Evolutionary conservation across 2,329 filamentous ascomycete genomes (phyloP).

Genomic region (Myriosclerotinia scirpicola): DNA sequence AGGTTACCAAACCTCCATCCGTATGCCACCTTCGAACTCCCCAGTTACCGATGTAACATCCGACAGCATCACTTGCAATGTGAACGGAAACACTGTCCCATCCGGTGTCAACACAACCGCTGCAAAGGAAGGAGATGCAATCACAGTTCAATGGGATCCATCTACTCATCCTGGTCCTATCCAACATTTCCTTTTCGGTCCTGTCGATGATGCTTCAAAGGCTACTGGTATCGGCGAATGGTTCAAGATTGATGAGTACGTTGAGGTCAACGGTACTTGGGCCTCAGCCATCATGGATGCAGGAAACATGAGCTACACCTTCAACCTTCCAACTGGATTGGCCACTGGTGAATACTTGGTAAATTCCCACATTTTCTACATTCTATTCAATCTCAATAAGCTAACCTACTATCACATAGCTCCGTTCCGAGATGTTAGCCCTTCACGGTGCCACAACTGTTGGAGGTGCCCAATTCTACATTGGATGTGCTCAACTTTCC

Average conservation of each 20-base stretch:
- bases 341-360: conserved; percentile 34
- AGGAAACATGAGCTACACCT: conserved; percentile 34
- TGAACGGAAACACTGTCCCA: conserved; percentile 41
- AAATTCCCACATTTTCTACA: neutral
- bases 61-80: conserved; percentile 52
- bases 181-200: conserved; percentile 44
- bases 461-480: conserved; percentile 35
- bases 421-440: conserved; percentile 35
- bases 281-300: conserved; percentile 38
- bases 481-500: conserved; percentile 34
- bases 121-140: conserved; percentile 41
- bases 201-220: conserved; percentile 35
- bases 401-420: conserved; percentile 14
- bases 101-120: conserved; percentile 40
- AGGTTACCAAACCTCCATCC: conserved; percentile 43
- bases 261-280: conserved; percentile 37
- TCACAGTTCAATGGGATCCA: conserved; percentile 44
- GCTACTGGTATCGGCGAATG: conserved; percentile 40
- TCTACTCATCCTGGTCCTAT: conserved; percentile 45
- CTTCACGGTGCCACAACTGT: conserved; percentile 33
- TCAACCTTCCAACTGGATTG: conserved; percentile 33
- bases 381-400: neutral
- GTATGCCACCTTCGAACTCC: conserved; percentile 51
- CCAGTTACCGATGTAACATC: conserved; percentile 50
- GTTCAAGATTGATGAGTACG: conserved; percentile 41